Base-by-base conservation (phyloP, 176 grass and related monocot species). In the Raddia distichophylla region DNA sequence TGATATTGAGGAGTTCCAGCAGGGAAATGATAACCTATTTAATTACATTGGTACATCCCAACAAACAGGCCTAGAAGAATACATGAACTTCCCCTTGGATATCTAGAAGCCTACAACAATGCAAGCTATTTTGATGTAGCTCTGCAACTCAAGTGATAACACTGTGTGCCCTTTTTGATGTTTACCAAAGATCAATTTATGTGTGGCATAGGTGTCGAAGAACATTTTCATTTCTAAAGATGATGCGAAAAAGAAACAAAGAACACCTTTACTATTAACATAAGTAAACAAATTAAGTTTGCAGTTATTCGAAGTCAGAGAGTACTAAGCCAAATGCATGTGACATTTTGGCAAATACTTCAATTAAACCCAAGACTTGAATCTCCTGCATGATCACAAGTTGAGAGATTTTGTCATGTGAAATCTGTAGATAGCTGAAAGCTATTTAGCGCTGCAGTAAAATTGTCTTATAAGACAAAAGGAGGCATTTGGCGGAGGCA, bases 1-100 rank as follows among this genome's bases (percentile, higher is more conserved):
- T 51, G 20, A 9, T 11, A 86, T 22, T 82, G 44, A 76, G 34
- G 4, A 51, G 20, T 57, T 57, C 18, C 57, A 63, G 47, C 60
- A 69, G 15, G 37, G n/a, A 61, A 78, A n/a, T 82, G 50, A 68
- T 81, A 60, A 75, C 17, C 43, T 14, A 61, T 61, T 60, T n/a
- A 37, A 71, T 51, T 71, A 6, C 46, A 51, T 32, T 3, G 68
- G 68, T 7, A 49, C 68, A 33, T 32, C 44, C 10, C n/a, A 16
- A 48, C 69, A 71, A 52, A 48, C 20, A 52, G 11, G 14, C 42
- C 6, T 66, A 66, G 15, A 66, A 42, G 18, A 42, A 66, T 42
- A 66, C 33, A 50, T 3, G 5, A 68, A 10, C 65, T 68, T 8
- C 9, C 7, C 40, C 27, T 46, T 45, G 65, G 14, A 45, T 68